A percentile compares a stretch with the other conserved stretches of the same genome.
These are phyloP conservation scores for Aspergillus transmontanensis DNA, from an alignment of 2,329 filamentous ascomycete species.

Conservation along the genomic window DNA sequence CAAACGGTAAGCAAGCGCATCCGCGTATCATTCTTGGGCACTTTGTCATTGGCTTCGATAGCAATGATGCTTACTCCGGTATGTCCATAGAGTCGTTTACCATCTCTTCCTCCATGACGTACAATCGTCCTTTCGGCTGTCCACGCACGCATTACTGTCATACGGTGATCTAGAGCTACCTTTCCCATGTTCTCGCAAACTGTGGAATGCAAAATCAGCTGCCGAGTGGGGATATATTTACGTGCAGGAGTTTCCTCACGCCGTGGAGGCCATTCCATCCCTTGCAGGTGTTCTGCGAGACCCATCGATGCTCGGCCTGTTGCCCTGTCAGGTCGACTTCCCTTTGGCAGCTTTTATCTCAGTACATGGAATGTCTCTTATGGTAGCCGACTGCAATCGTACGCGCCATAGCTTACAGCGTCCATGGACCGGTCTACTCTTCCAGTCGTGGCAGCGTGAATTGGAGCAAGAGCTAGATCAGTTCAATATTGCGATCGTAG, in stretches of 20 bases:
- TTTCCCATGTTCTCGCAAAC: constrained; percentile 60
- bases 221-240: constrained; percentile 66
- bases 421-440: not conserved
- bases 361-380: not conserved
- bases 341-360: not conserved
- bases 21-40: not conserved
- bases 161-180: constrained; percentile 70
- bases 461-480: constrained; percentile 2
- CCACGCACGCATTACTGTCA: constrained; percentile 66
- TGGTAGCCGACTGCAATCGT: not conserved
- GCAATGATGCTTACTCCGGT: not conserved
- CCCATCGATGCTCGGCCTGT: not conserved
- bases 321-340: not conserved
- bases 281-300: constrained; percentile 58
- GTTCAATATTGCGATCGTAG: not conserved
- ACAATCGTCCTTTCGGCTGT: constrained; percentile 67
- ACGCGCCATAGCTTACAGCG: not conserved
- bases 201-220: constrained; percentile 69
- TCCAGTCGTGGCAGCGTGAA: not conserved
- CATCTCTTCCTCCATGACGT: constrained; percentile 67
- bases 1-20: constrained; percentile 53
- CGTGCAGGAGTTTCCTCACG: constrained; percentile 33
- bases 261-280: constrained; percentile 37
- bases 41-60: not conserved
- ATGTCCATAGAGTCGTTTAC: constrained; percentile 54